Evolutionary conservation across 1,284 basidiomycete species (phyloP).

Genomic region (Kalmanozyma brasiliensis): DNA sequence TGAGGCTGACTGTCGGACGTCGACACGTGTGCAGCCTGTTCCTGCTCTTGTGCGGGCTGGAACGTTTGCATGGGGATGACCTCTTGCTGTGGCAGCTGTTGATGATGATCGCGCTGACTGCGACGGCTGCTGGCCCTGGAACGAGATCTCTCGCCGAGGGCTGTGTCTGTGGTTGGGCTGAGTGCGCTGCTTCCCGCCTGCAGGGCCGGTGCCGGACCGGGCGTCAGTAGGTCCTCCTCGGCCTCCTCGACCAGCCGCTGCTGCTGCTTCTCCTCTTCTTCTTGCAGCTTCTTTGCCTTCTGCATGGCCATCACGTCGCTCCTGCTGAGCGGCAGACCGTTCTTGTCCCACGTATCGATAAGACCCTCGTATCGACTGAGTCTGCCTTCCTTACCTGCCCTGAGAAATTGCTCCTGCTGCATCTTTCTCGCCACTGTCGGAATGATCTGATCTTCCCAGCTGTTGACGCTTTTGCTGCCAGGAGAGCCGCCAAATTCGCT

Average conservation of each 20-base stretch:
- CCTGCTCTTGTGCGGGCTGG: background rate
- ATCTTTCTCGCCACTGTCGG: slow-evolving; percentile 54
- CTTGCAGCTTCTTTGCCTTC: slow-evolving; percentile 17
- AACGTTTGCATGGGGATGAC: background rate
- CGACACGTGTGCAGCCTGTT: no score
- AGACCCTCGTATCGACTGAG: slow-evolving; percentile 50
- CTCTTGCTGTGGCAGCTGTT: slow-evolving; percentile 5
- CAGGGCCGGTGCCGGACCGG: slow-evolving; percentile 3
- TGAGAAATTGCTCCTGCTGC: slow-evolving; percentile 52
- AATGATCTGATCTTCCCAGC: slow-evolving; percentile 59
- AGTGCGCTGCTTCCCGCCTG: slow-evolving; percentile 6
- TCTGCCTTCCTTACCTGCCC: slow-evolving; percentile 25
- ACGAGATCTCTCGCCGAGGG: slow-evolving; percentile 5
- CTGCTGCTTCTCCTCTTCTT: slow-evolving; percentile 17
- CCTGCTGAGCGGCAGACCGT: slow-evolving; percentile 52
- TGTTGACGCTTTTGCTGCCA: slow-evolving; percentile 33
- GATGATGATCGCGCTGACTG: slow-evolving; percentile 11
- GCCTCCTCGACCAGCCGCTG: slow-evolving; percentile 2
- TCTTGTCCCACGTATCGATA: slow-evolving; percentile 60
- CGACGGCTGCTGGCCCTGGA: slow-evolving; percentile 23
- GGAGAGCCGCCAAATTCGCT: slow-evolving; percentile 22
- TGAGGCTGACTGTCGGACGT: no score
- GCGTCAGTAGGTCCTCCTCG: slow-evolving; percentile 14
- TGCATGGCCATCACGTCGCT: slow-evolving; percentile 29
- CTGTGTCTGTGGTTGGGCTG: slow-evolving; percentile 18